Percentiles rank a stretch among this genome's conserved stretches.
phyloP scores from a whole-genome alignment of 2,329 filamentous ascomycete genomes.

The Tympanopsis confertula region DNA sequence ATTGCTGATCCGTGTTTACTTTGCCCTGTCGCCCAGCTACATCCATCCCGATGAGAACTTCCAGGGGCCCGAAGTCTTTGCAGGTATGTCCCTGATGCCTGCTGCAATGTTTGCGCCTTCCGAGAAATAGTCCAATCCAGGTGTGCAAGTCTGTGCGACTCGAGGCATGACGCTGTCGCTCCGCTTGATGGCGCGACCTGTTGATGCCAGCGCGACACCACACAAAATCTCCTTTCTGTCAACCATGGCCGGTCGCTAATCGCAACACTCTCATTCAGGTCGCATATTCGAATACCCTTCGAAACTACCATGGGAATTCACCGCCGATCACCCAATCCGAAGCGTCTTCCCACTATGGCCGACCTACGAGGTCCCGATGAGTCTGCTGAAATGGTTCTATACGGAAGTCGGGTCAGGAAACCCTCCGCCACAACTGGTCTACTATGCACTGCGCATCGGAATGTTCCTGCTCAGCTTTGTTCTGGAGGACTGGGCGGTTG shows the following conservation, averaged over 20 bases:
- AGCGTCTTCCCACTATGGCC: conserved; percentile 96
- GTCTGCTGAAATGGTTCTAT: conserved; percentile 84
- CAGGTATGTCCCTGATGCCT: conserved; percentile 49
- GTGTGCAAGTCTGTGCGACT: too few species aligned
- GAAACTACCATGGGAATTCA: conserved; percentile 92
- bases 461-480: conserved; percentile 97
- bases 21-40: conserved; percentile 89
- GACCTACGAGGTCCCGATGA: conserved; percentile 87
- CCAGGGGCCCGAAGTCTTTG: conserved; percentile 92
- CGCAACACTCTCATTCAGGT: conserved; percentile 46
- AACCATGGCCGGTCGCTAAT: too few species aligned
- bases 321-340: conserved; percentile 73
- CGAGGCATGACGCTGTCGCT: too few species aligned
- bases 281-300: conserved; percentile 88
- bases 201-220: too few species aligned
- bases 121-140: too few species aligned
- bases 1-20: conserved; percentile 79
- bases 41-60: conserved; percentile 98
- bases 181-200: too few species aligned
- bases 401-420: conserved; percentile 21
- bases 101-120: too few species aligned
- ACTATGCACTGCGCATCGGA: conserved; percentile 75
- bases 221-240: too few species aligned
- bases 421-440: conserved; percentile 35
- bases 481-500: conserved; percentile 91